Evolutionary conservation across 306 rosid species (phyloP).

Genomic region (Cucurbita pepo): DNA sequence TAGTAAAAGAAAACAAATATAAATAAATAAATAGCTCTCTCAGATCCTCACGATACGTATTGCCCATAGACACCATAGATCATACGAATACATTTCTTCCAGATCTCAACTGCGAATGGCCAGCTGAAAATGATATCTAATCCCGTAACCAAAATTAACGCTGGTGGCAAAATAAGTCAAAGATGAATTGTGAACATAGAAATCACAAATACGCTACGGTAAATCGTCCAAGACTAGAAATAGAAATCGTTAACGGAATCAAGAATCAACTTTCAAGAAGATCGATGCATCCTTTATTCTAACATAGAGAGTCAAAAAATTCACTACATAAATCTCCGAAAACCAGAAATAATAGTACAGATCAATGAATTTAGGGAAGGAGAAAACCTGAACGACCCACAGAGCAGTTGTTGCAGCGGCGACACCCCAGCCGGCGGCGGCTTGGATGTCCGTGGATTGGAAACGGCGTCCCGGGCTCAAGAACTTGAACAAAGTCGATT

Average conservation of each 20-base stretch:
- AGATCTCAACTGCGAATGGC: neutral
- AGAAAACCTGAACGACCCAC: slow-evolving; percentile 2
- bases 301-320: neutral
- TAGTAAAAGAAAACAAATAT: neutral
- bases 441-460: slow-evolving; percentile 38
- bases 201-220: neutral
- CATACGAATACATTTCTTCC: neutral
- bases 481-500: slow-evolving; percentile 15
- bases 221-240: neutral
- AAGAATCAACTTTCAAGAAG: neutral
- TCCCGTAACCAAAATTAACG: neutral
- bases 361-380: neutral
- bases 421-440: slow-evolving; percentile 82
- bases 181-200: neutral
- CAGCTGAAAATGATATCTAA: neutral
- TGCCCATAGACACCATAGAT: neutral
- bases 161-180: neutral
- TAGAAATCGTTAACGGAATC: neutral
- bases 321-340: neutral
- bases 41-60: neutral
- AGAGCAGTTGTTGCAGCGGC: slow-evolving; percentile 28
- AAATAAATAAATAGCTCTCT: neutral
- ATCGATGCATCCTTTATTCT: neutral
- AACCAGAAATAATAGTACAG: neutral
- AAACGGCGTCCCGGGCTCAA: slow-evolving; percentile 27